Evolutionary conservation across 1,139 yeast genomes (phyloP), one percentile per base, ranked within the genome.

Genomic region (Suhomyces guaymorum): DNA sequence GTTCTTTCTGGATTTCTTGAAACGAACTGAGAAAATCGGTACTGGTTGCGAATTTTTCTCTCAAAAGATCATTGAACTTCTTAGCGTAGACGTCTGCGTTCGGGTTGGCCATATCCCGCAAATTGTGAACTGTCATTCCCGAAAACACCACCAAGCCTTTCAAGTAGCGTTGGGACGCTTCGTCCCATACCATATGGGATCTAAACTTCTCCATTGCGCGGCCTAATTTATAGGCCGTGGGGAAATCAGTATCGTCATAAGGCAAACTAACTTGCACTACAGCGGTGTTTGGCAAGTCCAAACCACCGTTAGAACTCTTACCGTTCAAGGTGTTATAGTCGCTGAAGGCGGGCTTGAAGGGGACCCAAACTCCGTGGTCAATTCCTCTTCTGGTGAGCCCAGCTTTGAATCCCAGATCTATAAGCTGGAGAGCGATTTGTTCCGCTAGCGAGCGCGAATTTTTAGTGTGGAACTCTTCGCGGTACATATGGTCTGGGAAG

Each of bases 301-400:
- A 39, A 24, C 63, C 72, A 39, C 64, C 57, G 22, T 49, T 50
- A 11, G 52, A 45, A 23, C 66, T 65, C 15, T 39, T 36, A 7
- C 14, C 14, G 13, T 23, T 34, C 15, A 26, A 5, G 7, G 52
- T 44, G 10, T 55, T 55, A 29, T 63, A 45, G 25, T 70, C 66
- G 15, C 79, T 72, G 48, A 84, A 82, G 3, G 87, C 88, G 16
- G 82, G 83, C 49, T 82, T 80, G 39, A 81, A 70, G 0, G 94
- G 90, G 2, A 82, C 88, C 89, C 92, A 85, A 3, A 73, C 82
- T 1, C 95, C 95, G 57, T 85, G 95, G 53, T 85, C 95, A 14
- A 85, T 56, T 4, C 94, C 94, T 37, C 94, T 64, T 13, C 60
- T 54, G 13, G 69, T 61, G 13, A 77, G 45, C 20, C 60, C 58